Conservation (phyloP, 371 early-diverging fungal genomes). For the Rhizopus stolonifer region DNA sequence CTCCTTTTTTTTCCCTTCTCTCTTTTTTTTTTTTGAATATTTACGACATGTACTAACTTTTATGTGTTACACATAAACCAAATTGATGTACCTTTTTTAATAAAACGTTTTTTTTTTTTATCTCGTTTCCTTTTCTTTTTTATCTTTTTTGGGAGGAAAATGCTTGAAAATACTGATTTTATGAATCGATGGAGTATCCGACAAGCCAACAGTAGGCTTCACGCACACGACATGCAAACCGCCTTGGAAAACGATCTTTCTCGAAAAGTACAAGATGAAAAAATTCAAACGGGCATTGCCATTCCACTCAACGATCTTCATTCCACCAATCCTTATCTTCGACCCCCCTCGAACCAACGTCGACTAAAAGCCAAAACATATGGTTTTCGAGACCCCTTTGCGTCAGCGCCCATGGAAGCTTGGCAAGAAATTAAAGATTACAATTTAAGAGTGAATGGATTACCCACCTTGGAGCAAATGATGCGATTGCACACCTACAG, state of each 20-base stretch:
- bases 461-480: constrained; percentile 55
- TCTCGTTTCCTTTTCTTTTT: not conserved
- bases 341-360: constrained; percentile 17
- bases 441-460: constrained; percentile 45
- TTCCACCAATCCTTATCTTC: constrained; percentile 37
- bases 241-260: constrained; percentile 42
- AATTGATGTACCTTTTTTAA: not conserved
- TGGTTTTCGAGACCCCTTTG: constrained; percentile 45
- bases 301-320: constrained; percentile 34
- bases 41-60: not conserved
- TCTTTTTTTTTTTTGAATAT: not conserved
- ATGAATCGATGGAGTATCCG: constrained; percentile 41
- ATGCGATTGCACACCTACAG: constrained; percentile 37
- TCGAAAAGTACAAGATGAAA: constrained; percentile 30
- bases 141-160: not conserved
- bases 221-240: constrained; percentile 30
- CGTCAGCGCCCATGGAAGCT: constrained; percentile 46
- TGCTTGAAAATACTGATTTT: not conserved
- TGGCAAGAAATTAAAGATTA: constrained; percentile 56
- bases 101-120: not conserved
- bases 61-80: not conserved
- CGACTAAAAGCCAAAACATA: constrained; percentile 23
- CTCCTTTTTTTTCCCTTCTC: constrained; percentile 8
- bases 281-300: constrained; percentile 18
- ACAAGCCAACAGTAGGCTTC: constrained; percentile 46